Percentiles rank a stretch among this genome's conserved stretches.
Evolutionary conservation across 1,139 yeast genomes (phyloP).

Genomic region (Tardiomyces digboiensis): DNA sequence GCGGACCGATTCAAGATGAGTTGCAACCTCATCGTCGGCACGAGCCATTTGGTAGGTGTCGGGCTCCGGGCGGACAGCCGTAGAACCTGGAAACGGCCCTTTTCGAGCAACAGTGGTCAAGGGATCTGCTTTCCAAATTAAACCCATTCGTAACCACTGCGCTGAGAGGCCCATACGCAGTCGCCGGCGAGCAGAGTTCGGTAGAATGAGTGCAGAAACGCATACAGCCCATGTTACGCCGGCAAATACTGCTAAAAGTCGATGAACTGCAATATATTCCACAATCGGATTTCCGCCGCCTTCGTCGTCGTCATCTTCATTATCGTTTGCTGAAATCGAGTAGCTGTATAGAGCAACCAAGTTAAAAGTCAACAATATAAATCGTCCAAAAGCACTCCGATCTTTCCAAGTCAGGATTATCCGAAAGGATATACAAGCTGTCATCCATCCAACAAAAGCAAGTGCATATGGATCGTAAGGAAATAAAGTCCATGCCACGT

Average conservation of each 20-base stretch:
- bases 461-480: constrained; percentile 49
- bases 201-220: constrained; percentile 51
- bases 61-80: neutral
- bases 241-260: constrained; percentile 60
- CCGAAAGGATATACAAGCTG: constrained; percentile 57
- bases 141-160: constrained; percentile 72
- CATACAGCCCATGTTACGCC: constrained; percentile 75
- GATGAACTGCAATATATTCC: constrained; percentile 69
- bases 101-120: constrained; percentile 22
- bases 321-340: constrained; percentile 51
- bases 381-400: constrained; percentile 40
- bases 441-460: constrained; percentile 47
- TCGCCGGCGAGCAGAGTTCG: constrained; percentile 65
- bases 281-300: constrained; percentile 64
- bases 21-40: neutral
- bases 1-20: neutral
- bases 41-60: neutral
- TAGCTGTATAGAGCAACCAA: constrained; percentile 72
- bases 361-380: constrained; percentile 67
- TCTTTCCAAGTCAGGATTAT: constrained; percentile 59
- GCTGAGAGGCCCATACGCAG: constrained; percentile 55
- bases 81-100: constrained; percentile 4
- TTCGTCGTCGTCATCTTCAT: constrained; percentile 50
- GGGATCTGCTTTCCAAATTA: constrained; percentile 69
- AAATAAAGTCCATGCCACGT: constrained; percentile 44